A percentile compares a stretch with the other conserved stretches of the same genome.
phyloP scores from a whole-genome alignment of 2,329 filamentous ascomycete species.

The Pyricularia grisea region DNA sequence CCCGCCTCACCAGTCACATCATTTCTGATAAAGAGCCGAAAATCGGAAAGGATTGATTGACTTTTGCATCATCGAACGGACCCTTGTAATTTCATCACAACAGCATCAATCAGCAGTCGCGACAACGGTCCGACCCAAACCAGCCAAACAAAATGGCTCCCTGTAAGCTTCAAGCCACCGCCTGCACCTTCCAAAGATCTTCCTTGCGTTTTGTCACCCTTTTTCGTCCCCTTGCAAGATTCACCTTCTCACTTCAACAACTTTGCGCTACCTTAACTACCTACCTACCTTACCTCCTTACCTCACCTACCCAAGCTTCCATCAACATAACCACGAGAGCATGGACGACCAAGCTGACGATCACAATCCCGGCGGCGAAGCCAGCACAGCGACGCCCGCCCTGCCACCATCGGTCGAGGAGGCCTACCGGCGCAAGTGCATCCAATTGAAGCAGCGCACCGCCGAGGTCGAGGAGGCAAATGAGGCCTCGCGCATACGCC shows the following conservation, averaged over 20 bases:
- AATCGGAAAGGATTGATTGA: background rate
- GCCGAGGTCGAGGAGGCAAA: slow-evolving; percentile 89
- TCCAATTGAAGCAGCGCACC: slow-evolving; percentile 84
- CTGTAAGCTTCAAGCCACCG: slow-evolving; percentile 5
- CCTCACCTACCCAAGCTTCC: background rate
- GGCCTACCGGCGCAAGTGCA: slow-evolving; percentile 93
- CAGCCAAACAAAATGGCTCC: slow-evolving; percentile 4
- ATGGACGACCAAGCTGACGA: slow-evolving; percentile 24
- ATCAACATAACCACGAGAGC: background rate
- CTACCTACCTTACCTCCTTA: too few species aligned
- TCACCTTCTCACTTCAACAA: background rate
- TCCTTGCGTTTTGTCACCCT: background rate
- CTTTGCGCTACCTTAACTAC: background rate
- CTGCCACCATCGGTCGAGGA: slow-evolving; percentile 87
- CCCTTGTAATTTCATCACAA: background rate
- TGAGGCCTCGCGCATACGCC: slow-evolving; percentile 69
- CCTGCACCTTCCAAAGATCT: background rate
- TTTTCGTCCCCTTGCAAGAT: background rate
- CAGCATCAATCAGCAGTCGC: slow-evolving; percentile 3
- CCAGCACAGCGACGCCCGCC: slow-evolving; percentile 42
- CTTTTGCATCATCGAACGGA: background rate
- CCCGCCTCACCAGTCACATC: background rate
- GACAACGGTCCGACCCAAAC: background rate
- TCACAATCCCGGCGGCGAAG: slow-evolving; percentile 13
- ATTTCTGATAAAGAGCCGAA: background rate